Conservation (phyloP, 768 basidiomycete genomes). For the Leccinum uliginosum region DNA sequence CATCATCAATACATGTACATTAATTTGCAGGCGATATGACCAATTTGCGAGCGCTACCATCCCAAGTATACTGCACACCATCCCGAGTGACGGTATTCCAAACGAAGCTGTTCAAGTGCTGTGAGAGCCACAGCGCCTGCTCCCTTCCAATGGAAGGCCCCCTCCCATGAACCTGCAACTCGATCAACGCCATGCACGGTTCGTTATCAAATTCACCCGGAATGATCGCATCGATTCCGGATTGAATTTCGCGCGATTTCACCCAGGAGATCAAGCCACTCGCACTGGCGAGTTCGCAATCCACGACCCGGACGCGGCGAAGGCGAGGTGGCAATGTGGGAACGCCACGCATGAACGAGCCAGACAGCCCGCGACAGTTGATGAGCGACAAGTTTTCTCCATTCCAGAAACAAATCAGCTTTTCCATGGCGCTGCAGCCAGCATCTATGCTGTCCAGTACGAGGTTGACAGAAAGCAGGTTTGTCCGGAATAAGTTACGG, state of each 20-base stretch:
- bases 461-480: conserved; percentile 1
- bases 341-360: conserved; percentile 2
- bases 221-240: background rate
- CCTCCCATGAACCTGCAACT: conserved; percentile 1
- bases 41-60: background rate
- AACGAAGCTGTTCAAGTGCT: conserved; percentile 2
- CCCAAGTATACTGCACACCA: conserved; percentile 4
- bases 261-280: background rate
- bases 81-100: conserved; percentile 6
- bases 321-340: background rate
- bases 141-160: conserved; percentile 1
- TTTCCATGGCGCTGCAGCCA: background rate
- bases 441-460: conserved; percentile 1
- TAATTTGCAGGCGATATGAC: background rate
- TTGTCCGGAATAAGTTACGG: background rate
- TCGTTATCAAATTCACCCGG: background rate
- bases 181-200: conserved; percentile 1
- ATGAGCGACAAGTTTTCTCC: conserved; percentile 5
- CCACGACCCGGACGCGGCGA: conserved; percentile 3
- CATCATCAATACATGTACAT: background rate
- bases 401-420: conserved; percentile 6
- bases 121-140: conserved; percentile 4
- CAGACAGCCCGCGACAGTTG: conserved; percentile 3
- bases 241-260: conserved; percentile 2
- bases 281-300: conserved; percentile 2